Conservation (phyloP, 2,329 filamentous ascomycete genomes). For the Arthrobotrys entomopaga region DNA sequence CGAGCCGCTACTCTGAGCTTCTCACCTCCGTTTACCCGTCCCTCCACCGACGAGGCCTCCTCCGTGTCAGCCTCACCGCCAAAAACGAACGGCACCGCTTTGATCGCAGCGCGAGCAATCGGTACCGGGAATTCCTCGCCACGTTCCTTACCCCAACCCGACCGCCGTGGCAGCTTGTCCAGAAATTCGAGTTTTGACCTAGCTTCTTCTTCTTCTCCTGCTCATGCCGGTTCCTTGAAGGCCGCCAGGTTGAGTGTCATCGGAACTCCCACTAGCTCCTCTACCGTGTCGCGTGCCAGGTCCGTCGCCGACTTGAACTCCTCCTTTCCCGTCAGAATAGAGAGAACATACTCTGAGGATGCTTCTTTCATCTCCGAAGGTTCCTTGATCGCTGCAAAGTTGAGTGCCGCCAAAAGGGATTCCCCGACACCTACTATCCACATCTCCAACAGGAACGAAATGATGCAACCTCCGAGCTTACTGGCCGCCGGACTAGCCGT, state of each 20-base stretch:
- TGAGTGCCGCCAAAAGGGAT: constrained; percentile 29
- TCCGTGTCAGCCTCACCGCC: constrained; percentile 27
- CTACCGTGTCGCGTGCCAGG: constrained; percentile 44
- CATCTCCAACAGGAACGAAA: constrained; percentile 15
- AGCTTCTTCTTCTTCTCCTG: constrained; percentile 24
- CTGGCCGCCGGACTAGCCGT: constrained; percentile 43
- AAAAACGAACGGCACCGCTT: constrained; percentile 46
- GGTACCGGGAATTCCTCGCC: constrained; percentile 48
- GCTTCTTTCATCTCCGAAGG: constrained; percentile 26
- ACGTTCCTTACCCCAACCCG: constrained; percentile 27
- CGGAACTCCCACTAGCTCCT: constrained; percentile 30
- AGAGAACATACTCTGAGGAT: constrained; percentile 41
- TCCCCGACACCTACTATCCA: constrained; percentile 4
- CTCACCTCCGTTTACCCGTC: constrained; percentile 40
- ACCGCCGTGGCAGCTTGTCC: constrained; percentile 30
- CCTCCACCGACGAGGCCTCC: constrained; percentile 25
- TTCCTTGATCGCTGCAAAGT: constrained; percentile 40
- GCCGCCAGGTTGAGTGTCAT: constrained; percentile 48
- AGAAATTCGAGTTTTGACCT: constrained; percentile 49
- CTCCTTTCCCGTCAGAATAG: neutral
- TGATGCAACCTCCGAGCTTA: constrained; percentile 34
- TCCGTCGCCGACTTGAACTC: constrained; percentile 28
- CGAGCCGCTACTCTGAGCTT: constrained; percentile 50
- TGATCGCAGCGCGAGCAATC: constrained; percentile 52
- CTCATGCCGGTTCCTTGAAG: constrained; percentile 41